Percentiles rank a stretch among this genome's conserved stretches.
Conservation (phyloP, 2,329 filamentous ascomycete genomes). For the Sporothrix variecibatus region DNA sequence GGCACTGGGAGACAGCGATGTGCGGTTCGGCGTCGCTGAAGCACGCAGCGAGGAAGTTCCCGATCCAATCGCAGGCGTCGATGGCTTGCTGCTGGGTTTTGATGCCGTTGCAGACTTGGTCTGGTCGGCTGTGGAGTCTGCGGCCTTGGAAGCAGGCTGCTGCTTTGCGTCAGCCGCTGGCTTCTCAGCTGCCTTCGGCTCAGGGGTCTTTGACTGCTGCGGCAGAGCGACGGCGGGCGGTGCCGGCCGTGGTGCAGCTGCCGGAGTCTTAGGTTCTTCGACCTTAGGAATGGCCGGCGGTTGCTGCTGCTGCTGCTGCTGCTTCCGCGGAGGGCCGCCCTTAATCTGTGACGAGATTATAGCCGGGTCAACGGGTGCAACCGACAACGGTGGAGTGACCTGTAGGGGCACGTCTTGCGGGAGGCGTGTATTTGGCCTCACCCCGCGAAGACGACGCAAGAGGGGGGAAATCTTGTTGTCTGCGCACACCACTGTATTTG, state of each 20-base stretch:
- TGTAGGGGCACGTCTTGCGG: slow-evolving; percentile 78
- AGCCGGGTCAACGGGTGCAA: slow-evolving; percentile 77
- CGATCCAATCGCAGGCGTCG: slow-evolving; percentile 11
- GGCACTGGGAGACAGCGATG: slow-evolving; percentile 44
- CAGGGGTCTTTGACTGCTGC: slow-evolving; percentile 38
- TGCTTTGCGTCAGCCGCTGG: slow-evolving; percentile 32
- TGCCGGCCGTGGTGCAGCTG: slow-evolving; percentile 33
- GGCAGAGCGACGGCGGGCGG: slow-evolving; percentile 31
- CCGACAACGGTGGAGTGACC: slow-evolving; percentile 72
- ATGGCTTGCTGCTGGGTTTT: neutral
- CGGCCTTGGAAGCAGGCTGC: slow-evolving; percentile 8
- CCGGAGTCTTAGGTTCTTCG: slow-evolving; percentile 40
- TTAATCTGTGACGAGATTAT: slow-evolving; percentile 86
- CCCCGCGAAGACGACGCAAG: slow-evolving; percentile 50
- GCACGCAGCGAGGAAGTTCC: slow-evolving; percentile 32
- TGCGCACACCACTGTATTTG: slow-evolving; percentile 88
- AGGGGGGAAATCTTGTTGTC: slow-evolving; percentile 70
- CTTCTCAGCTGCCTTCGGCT: slow-evolving; percentile 39
- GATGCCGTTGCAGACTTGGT: slow-evolving; percentile 15
- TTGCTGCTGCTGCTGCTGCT: slow-evolving; percentile 30
- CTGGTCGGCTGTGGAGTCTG: neutral
- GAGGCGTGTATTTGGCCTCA: slow-evolving; percentile 82
- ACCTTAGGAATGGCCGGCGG: slow-evolving; percentile 42
- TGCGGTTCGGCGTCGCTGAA: slow-evolving; percentile 44
- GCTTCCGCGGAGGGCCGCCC: slow-evolving; percentile 40